phyloP scores from a whole-genome alignment of 345 rosid genomes.

The Linum usitatissimum region DNA sequence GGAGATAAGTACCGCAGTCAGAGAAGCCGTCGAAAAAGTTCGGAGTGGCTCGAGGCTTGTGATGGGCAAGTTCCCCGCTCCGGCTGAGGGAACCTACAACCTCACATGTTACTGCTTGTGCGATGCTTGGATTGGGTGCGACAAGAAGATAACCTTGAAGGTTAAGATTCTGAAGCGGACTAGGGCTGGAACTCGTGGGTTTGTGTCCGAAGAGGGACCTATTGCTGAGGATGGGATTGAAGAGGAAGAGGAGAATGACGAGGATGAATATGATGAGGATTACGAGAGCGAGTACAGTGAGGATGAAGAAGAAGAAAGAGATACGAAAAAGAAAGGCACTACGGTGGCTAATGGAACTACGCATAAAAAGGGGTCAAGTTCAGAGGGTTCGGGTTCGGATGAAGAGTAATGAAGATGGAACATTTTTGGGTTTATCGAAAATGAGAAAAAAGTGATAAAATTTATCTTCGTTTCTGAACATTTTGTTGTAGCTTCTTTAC shows the following conservation, averaged over 20 bases:
- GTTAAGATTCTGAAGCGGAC: slow-evolving; percentile 78
- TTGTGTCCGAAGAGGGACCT: slow-evolving; percentile 56
- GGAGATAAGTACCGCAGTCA: slow-evolving; percentile 59
- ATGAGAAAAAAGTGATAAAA: neutral
- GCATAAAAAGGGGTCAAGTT: slow-evolving; percentile 41
- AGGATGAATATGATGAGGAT: slow-evolving; percentile 74
- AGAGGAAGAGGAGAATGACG: slow-evolving; percentile 86
- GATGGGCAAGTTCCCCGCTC: slow-evolving; percentile 86
- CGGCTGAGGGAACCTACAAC: slow-evolving; percentile 74
- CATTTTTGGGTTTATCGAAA: slow-evolving; percentile 4
- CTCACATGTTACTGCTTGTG: slow-evolving; percentile 81
- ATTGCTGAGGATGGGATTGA: slow-evolving; percentile 72
- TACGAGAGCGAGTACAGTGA: slow-evolving; percentile 92
- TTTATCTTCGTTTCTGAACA: neutral
- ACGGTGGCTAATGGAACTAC: slow-evolving; percentile 46
- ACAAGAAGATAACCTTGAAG: slow-evolving; percentile 51
- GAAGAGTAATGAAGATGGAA: slow-evolving; percentile 37
- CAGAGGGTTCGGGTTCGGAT: slow-evolving; percentile 62
- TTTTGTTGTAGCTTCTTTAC: neutral
- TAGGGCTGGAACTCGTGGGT: slow-evolving; percentile 68
- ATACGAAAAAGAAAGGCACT: slow-evolving; percentile 45
- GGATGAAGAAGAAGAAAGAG: slow-evolving; percentile 70
- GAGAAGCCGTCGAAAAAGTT: slow-evolving; percentile 69
- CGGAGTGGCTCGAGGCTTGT: slow-evolving; percentile 74
- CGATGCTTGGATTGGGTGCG: slow-evolving; percentile 96